Base-by-base conservation (phyloP, 2,329 filamentous ascomycete genomes). In the Phyllosticta ampelicida region DNA sequence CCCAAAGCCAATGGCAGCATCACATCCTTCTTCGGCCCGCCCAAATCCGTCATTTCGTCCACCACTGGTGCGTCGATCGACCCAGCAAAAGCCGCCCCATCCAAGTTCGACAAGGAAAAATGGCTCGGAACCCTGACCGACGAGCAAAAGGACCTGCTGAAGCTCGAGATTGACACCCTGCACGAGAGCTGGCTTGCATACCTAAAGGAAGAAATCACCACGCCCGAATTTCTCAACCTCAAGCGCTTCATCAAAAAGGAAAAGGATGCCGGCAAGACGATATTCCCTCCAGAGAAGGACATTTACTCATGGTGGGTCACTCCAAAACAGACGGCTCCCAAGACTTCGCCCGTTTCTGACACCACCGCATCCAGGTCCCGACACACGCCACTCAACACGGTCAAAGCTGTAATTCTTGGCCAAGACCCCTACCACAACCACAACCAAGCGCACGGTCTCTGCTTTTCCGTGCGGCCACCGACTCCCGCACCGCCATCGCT, bases 361-460 rank as follows among this genome's bases (percentile, higher is more conserved):
- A 56, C 49, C 9, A 36, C 6, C 10, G 1, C 13, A 11, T 11
- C 28, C 60, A 96, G 92, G 92, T 96, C 92, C 61, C 87, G 90
- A 23, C 87, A 95, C 71, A 96, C 92, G 0, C 91, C 94, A 8
- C 85, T 99, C 65, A 77, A 86, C 75, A 86, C 80, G 13, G 91
- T 97, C 71, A 96, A 95, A 73, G 87, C 88, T 59, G 91, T 99
- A 61, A 90, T 99, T 68, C 74, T 97, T 57, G 94, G 94, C 63
- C 94, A 99, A 76, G 94, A 99, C 71, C 94, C 94, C 2, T 99
- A 99, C 73, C 94, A 99, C 77, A 95, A 95, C 71, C 73, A 84
- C 71, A 95, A 95, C 73, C 94, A 99, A 78, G 94, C 94, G 54
- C 94, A 97, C 72, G 94, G 94, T 50, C 85, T 99, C 60, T 92